These are phyloP conservation scores for Lupinus albus DNA, from an alignment of 306 rosid species.

Conservation along the genomic window DNA sequence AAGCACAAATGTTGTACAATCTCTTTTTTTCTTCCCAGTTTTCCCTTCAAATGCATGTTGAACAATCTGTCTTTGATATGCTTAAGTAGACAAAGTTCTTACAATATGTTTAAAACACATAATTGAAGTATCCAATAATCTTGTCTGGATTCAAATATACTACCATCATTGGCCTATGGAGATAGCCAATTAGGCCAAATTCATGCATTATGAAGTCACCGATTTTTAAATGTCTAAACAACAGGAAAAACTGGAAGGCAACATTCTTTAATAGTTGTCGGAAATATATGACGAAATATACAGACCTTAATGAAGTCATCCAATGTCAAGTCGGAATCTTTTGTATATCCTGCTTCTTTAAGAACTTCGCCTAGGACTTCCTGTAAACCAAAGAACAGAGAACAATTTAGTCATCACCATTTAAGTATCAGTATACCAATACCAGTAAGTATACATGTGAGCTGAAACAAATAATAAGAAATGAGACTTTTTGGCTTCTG, in stretches of 20 bases:
- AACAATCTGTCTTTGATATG: slow-evolving; percentile 15
- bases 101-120: neutral
- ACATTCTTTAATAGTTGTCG: neutral
- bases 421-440: slow-evolving; percentile 14
- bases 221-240: no score
- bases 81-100: slow-evolving; percentile 5
- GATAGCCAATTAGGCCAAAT: no score
- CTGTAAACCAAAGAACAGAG: slow-evolving; percentile 51
- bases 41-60: no score
- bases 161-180: no score
- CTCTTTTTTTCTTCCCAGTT: no score
- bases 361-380: slow-evolving; percentile 67
- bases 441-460: neutral
- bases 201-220: no score
- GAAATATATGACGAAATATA: slow-evolving; percentile 20
- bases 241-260: no score
- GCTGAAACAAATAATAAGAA: neutral
- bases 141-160: no score
- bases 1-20: neutral
- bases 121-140: neutral
- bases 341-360: slow-evolving; percentile 78
- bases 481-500: neutral
- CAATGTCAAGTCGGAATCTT: slow-evolving; percentile 62
- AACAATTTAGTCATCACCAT: slow-evolving; percentile 11
- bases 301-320: slow-evolving; percentile 82